Evolutionary conservation across 192 early-diverging fungal species (phyloP), one percentile per base, ranked within the genome.

Genomic region (Coemansia erecta): DNA sequence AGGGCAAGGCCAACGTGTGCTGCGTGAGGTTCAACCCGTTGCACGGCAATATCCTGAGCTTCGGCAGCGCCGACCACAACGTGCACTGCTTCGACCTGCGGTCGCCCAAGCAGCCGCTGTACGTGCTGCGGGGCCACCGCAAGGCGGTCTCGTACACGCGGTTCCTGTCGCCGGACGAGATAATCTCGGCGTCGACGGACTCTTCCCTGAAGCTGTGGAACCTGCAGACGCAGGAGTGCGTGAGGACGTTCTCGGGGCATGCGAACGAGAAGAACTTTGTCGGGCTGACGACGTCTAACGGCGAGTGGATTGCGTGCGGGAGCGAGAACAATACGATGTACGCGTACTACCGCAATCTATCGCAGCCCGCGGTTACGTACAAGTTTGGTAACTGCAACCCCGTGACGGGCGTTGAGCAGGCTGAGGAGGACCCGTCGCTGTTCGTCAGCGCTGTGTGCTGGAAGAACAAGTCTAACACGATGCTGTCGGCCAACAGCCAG

Each of bases 251-350:
- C 71, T 72, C 81, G 8, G 95, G 95, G 7, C 96, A 98, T 66
- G 47, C 77, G 9, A 98, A 98, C 62, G 93, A 95, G 63, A 94
- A 92, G 80, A 97, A 97, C 79, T 98, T 98, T 92, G 96, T 97
- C 6, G 96, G 96, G 2, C 78, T 98, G 57, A 88, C 86, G 22
- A 82, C 88, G 7, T 87, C 87, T 50, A 68, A 56, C 10, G 81
- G 81, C 13, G 91, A 96, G 48, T 94, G 91, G 85, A 91, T 98
- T 61, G 79, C 91, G 0, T 95, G 93, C 64, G 96, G 96, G 22
- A 93, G 91, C 66, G 96, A 98, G 73, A 92, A 88, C 48, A 95
- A 98, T 74, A 85, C 86, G 4, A 84, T 94, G 14, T 94, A 89
- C 62, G 85, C 88, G 0, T 98, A 98, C 63, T 88, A 92, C 77